Evolutionary conservation across 306 rosid genomes (phyloP).

Genomic region (Senna tora): DNA sequence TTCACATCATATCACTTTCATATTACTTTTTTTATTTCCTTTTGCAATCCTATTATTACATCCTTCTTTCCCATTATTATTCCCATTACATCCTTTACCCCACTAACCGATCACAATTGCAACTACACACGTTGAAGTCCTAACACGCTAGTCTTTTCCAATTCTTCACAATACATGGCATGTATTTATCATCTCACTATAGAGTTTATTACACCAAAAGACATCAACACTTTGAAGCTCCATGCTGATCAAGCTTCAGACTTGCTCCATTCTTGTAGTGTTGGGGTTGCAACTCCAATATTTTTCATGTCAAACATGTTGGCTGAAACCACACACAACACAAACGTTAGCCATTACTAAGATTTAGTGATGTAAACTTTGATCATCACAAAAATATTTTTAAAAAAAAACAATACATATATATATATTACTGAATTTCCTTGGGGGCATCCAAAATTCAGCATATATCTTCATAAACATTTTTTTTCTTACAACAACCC

Average conservation of each 20-base stretch:
- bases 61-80: too few relatives aligned
- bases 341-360: conserved; percentile 14
- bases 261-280: conserved; percentile 68
- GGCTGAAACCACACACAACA: conserved; percentile 62
- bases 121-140: too few relatives aligned
- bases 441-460: conserved; percentile 24
- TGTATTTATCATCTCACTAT: too few relatives aligned
- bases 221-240: conserved; percentile 21
- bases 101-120: too few relatives aligned
- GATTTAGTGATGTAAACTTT: conserved; percentile 11
- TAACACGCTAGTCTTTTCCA: too few relatives aligned
- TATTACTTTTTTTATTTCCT: too few relatives aligned
- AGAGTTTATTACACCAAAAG: too few relatives aligned
- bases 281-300: conserved; percentile 69
- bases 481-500: too few relatives aligned
- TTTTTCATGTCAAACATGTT: conserved; percentile 83
- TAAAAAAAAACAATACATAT: background rate
- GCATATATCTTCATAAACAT: background rate
- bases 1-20: too few relatives aligned
- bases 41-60: too few relatives aligned
- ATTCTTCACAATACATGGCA: too few relatives aligned
- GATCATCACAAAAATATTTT: background rate
- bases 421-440: background rate
- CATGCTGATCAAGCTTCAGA: conserved; percentile 45
- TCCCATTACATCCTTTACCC: too few relatives aligned